A percentile compares a stretch with the other conserved stretches of the same genome.
Conservation (phyloP, 1,139 yeast genomes). For the Geotrichum macrosporum region DNA sequence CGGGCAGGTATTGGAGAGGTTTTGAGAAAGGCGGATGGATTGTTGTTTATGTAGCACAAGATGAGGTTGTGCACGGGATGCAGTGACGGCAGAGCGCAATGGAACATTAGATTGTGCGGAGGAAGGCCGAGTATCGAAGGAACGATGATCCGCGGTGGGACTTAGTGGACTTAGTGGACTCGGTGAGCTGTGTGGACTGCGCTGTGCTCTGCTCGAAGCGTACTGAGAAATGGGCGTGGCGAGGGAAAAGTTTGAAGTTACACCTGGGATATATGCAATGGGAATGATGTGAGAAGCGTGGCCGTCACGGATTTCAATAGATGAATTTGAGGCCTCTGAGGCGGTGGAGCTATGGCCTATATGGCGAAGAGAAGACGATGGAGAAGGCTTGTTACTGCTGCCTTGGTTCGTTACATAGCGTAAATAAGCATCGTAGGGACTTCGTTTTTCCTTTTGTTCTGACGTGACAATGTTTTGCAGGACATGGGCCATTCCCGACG, state of each 20-base stretch:
- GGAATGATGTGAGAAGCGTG: slow-evolving; percentile 79
- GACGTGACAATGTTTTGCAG: background rate
- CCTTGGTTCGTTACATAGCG: slow-evolving; percentile 8
- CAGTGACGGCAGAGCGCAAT: slow-evolving; percentile 9
- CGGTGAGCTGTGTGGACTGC: background rate
- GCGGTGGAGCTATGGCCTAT: slow-evolving; percentile 6
- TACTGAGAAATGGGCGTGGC: background rate
- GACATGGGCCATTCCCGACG: slow-evolving; percentile 4
- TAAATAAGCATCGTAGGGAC: slow-evolving; percentile 11
- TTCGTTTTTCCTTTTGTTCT: background rate
- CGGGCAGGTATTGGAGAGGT: background rate
- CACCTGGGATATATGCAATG: slow-evolving; percentile 88
- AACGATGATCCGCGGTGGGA: background rate
- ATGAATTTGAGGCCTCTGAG: slow-evolving; percentile 3
- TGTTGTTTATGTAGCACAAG: background rate
- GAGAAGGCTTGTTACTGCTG: slow-evolving; percentile 6
- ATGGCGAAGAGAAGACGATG: slow-evolving; percentile 1
- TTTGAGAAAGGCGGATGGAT: background rate
- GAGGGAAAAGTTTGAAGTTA: slow-evolving; percentile 31
- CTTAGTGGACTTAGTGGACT: background rate
- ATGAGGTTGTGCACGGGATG: slow-evolving; percentile 16
- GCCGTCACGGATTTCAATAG: slow-evolving; percentile 13
- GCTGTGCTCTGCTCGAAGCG: slow-evolving; percentile 1
- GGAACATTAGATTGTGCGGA: slow-evolving; percentile 8
- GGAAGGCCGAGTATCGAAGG: background rate